phyloP scores from a whole-genome alignment of 768 basidiomycete species.

The Phanerodontia chrysosporium region DNA sequence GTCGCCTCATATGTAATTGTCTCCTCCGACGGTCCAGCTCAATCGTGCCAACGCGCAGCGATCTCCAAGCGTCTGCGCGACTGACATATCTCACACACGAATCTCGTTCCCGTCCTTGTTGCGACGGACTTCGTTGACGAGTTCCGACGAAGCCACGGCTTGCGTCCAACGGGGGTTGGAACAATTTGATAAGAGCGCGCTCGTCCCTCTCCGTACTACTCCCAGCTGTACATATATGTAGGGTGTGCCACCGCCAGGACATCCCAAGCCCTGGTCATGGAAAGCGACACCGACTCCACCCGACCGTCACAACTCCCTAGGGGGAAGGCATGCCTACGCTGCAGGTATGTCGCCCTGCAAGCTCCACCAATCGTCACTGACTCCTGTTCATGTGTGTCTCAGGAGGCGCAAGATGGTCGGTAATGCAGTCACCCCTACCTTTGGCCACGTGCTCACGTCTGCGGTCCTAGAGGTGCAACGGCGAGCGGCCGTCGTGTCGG shows the following conservation, averaged over 20 bases:
- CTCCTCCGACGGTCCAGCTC: not conserved
- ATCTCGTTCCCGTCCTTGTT: not conserved
- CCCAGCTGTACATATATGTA: not conserved
- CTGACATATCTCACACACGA: not conserved
- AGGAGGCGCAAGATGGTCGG: slow-evolving; percentile 49
- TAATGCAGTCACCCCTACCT: slow-evolving; percentile 1
- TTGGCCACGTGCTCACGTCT: not conserved
- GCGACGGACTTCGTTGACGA: not conserved
- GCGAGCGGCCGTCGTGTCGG: slow-evolving; percentile 56
- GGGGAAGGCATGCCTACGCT: slow-evolving; percentile 48
- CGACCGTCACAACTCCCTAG: slow-evolving; percentile 30
- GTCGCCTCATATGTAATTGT: not conserved
- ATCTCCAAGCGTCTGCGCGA: not conserved
- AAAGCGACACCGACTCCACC: not conserved
- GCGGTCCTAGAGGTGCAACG: slow-evolving; percentile 56
- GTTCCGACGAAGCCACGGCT: not conserved
- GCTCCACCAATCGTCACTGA: not conserved
- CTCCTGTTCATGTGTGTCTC: not conserved
- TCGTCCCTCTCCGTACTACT: not conserved
- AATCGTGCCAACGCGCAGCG: not conserved
- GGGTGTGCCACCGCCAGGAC: not conserved
- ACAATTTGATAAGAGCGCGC: not conserved
- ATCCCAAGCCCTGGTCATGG: not conserved
- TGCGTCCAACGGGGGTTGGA: not conserved
- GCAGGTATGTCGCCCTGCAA: slow-evolving; percentile 34